phyloP scores from a whole-genome alignment of 495 filamentous ascomycete species.

The Penicillium mononematosum region DNA sequence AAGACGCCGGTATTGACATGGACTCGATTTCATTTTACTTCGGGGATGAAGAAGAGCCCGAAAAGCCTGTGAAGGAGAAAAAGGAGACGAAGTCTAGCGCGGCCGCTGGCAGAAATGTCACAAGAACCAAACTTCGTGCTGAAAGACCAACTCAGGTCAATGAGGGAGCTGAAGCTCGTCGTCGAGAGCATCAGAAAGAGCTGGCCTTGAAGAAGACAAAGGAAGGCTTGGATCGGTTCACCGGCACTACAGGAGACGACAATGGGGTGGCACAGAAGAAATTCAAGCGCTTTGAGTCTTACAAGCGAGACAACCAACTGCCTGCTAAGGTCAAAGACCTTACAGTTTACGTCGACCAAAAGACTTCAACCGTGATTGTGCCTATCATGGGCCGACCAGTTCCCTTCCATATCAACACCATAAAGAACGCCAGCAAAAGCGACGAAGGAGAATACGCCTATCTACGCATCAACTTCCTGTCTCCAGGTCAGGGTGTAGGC shows the following conservation, averaged over 20 bases:
- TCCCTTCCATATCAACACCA: conserved; percentile 97
- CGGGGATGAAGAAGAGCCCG: conserved; percentile 78
- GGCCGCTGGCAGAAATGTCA: conserved; percentile 86
- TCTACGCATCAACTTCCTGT: conserved; percentile 94
- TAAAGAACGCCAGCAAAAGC: conserved; percentile 96
- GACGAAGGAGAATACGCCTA: conserved; percentile 93
- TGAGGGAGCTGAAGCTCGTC: conserved; percentile 83
- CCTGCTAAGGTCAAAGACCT: conserved; percentile 79
- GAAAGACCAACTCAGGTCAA: conserved; percentile 82
- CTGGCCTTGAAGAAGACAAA: conserved; percentile 84
- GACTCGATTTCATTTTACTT: conserved; percentile 97
- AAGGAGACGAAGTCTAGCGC: conserved; percentile 78
- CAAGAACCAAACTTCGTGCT: conserved; percentile 87
- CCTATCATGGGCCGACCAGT: conserved; percentile 98
- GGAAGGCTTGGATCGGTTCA: conserved; percentile 79
- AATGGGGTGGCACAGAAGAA: conserved; percentile 93
- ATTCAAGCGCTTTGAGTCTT: conserved; percentile 98
- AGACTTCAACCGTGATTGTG: conserved; percentile 84
- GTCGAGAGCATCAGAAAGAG: conserved; percentile 91
- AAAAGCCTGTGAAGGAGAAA: conserved; percentile 65
- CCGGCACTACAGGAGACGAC: conserved; percentile 72
- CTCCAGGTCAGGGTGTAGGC: conserved; percentile 95
- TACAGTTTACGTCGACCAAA: conserved; percentile 83
- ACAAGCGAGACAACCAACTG: conserved; percentile 96
- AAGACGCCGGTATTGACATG: conserved; percentile 82